A percentile compares a stretch with the other conserved stretches of the same genome.
These are phyloP conservation scores for Monilinia vaccinii-corymbosi DNA, from an alignment of 2,329 filamentous ascomycete genomes.

Conservation along the genomic window DNA sequence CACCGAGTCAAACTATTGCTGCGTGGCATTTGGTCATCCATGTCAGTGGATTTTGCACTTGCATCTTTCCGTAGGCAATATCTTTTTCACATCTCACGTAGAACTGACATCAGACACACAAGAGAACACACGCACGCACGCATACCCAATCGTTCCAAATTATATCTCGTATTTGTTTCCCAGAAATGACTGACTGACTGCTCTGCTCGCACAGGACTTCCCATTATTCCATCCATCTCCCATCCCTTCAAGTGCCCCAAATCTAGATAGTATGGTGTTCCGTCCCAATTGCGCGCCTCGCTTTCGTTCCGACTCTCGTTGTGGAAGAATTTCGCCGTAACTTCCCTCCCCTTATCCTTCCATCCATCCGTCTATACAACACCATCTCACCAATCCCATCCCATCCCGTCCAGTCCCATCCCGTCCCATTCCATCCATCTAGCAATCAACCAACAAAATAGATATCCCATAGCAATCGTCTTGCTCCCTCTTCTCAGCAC, in stretches of 20 bases:
- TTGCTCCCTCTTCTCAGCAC: constrained; percentile 1
- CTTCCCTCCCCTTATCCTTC: not conserved
- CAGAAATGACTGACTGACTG: constrained; percentile 8
- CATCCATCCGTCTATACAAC: constrained; percentile 6
- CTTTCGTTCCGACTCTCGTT: not conserved
- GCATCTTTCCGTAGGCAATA: not conserved
- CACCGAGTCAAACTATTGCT: too few species aligned
- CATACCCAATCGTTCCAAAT: constrained; percentile 1
- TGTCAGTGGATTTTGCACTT: not conserved
- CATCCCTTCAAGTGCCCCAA: not conserved
- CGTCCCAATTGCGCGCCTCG: not conserved
- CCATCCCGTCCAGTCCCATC: constrained; percentile 24
- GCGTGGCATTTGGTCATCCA: too few species aligned
- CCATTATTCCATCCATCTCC: not conserved
- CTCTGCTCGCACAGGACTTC: not conserved
- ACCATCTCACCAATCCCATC: constrained; percentile 4
- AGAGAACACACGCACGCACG: not conserved
- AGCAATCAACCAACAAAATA: constrained; percentile 13
- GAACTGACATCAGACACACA: not conserved
- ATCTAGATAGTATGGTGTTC: constrained; percentile 4
- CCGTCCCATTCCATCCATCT: constrained; percentile 14
- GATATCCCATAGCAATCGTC: constrained; percentile 14
- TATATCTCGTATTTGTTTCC: constrained; percentile 9
- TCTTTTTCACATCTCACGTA: not conserved
- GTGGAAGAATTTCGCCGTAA: not conserved